These are phyloP conservation scores for Penicillium soppii DNA, from an alignment of 495 filamentous ascomycete genomes.

Conservation along the genomic window DNA sequence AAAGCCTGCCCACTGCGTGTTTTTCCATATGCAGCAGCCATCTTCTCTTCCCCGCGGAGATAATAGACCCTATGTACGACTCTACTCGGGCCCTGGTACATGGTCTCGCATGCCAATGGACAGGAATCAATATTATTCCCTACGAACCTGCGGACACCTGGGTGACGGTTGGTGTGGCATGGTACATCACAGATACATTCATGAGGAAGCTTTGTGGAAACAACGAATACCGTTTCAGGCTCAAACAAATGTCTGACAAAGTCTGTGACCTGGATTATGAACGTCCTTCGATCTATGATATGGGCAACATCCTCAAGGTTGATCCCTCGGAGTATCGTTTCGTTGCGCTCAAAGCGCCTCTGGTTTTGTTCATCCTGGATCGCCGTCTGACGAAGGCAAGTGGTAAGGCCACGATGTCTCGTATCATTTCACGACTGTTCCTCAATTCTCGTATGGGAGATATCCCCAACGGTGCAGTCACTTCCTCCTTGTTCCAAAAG, in stretches of 20 bases:
- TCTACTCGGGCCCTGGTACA: conserved; percentile 76
- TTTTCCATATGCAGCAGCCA: conserved; percentile 85
- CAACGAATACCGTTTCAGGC: conserved; percentile 89
- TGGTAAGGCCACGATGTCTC: conserved; percentile 76
- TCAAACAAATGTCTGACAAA: conserved; percentile 79
- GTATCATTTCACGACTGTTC: conserved; percentile 80
- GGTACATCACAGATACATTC: conserved; percentile 90
- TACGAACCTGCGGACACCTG: conserved; percentile 78
- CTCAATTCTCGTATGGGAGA: conserved; percentile 77
- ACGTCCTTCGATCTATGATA: conserved; percentile 77
- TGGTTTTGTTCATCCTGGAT: conserved; percentile 93
- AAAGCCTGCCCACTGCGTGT: conserved; percentile 73
- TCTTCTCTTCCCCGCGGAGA: conserved; percentile 76
- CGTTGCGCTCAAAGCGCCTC: conserved; percentile 83
- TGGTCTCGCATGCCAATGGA: conserved; percentile 89
- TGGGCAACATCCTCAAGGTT: conserved; percentile 75
- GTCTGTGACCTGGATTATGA: conserved; percentile 78
- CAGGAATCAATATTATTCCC: conserved; percentile 84
- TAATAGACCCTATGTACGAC: conserved; percentile 78
- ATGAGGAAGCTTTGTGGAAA: conserved; percentile 87
- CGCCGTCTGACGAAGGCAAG: conserved; percentile 83
- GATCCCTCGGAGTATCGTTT: conserved; percentile 84
- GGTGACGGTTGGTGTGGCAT: conserved; percentile 87
- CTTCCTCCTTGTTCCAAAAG: conserved; percentile 70
- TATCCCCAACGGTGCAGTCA: conserved; percentile 68